These are phyloP conservation scores for Xylariomycetidae sp. DNA, from an alignment of 2,329 filamentous ascomycete species.

Conservation along the genomic window DNA sequence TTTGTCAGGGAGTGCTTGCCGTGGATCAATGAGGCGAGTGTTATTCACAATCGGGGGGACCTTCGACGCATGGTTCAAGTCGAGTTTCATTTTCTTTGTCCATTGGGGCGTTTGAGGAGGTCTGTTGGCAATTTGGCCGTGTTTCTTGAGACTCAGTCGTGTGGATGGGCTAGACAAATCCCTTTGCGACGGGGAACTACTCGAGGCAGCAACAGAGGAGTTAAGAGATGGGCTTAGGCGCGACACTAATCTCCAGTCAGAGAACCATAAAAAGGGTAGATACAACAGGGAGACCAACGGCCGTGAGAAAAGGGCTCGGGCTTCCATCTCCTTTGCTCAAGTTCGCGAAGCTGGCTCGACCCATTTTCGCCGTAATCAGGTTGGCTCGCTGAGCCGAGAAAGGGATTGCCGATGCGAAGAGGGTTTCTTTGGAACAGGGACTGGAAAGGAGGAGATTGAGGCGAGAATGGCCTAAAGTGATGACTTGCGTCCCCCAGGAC, in stretches of 20 bases:
- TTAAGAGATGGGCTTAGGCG: slow-evolving; percentile 12
- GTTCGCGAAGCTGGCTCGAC: slow-evolving; percentile 12
- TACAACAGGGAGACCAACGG: no score
- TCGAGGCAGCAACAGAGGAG: no score
- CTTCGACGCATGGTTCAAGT: slow-evolving; percentile 21
- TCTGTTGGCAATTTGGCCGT: slow-evolving; percentile 8
- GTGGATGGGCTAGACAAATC: slow-evolving; percentile 24
- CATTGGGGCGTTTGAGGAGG: slow-evolving; percentile 13
- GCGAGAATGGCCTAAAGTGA: slow-evolving; percentile 21
- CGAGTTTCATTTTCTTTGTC: slow-evolving; percentile 14
- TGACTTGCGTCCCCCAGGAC: slow-evolving; percentile 27
- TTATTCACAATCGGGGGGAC: slow-evolving; percentile 33
- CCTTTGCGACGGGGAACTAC: slow-evolving; percentile 20
- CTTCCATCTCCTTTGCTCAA: slow-evolving; percentile 13
- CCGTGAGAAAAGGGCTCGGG: no score
- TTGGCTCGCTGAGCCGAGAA: slow-evolving; percentile 12
- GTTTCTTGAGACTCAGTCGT: slow-evolving; percentile 16
- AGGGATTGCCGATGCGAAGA: slow-evolving; percentile 4
- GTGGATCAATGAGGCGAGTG: slow-evolving; percentile 35
- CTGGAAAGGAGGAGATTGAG: slow-evolving; percentile 9
- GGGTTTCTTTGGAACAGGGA: slow-evolving; percentile 14
- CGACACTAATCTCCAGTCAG: slow-evolving; percentile 12
- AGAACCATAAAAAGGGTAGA: not conserved
- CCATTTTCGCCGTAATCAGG: slow-evolving; percentile 8
- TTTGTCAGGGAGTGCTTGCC: slow-evolving; percentile 60